A percentile compares a stretch with the other conserved stretches of the same genome.
These are phyloP conservation scores for Citrullus amarus DNA, from an alignment of 306 rosid species.

Conservation along the genomic window DNA sequence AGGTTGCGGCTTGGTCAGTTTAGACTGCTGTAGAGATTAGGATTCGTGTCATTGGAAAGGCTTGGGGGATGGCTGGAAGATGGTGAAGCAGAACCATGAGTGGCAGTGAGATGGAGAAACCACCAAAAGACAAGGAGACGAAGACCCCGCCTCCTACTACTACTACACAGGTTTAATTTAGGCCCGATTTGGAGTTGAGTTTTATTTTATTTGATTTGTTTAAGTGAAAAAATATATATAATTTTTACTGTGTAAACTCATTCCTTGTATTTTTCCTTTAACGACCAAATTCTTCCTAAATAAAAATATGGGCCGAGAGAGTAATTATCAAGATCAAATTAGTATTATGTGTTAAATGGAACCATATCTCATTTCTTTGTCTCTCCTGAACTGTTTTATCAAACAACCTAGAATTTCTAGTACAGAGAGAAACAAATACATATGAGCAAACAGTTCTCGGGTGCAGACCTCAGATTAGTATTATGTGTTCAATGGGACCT, in stretches of 20 bases:
- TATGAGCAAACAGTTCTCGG: not conserved
- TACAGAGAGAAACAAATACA: not conserved
- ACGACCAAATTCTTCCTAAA: not conserved
- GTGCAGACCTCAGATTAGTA: no score
- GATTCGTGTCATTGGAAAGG: constrained; percentile 39
- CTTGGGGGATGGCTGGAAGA: constrained; percentile 25
- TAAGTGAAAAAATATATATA: not conserved
- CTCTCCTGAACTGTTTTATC: not conserved
- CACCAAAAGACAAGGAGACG: constrained; percentile 45
- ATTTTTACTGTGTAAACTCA: not conserved
- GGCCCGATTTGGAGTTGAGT: not conserved
- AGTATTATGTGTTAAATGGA: not conserved
- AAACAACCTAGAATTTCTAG: not conserved
- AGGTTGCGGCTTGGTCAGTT: not conserved
- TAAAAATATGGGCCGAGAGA: not conserved
- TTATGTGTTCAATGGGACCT: no score
- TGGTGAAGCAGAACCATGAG: constrained; percentile 44
- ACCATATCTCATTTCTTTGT: not conserved
- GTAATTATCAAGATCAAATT: not conserved
- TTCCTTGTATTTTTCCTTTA: not conserved
- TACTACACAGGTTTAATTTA: constrained; percentile 45
- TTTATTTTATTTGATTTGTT: not conserved
- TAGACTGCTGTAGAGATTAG: constrained; percentile 4
- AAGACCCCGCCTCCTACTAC: constrained; percentile 56
- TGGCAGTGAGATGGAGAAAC: constrained; percentile 80